These are phyloP conservation scores for Phytopythium aichiense DNA, from an alignment of 352 stramenopile genomes.

Conservation along the genomic window DNA sequence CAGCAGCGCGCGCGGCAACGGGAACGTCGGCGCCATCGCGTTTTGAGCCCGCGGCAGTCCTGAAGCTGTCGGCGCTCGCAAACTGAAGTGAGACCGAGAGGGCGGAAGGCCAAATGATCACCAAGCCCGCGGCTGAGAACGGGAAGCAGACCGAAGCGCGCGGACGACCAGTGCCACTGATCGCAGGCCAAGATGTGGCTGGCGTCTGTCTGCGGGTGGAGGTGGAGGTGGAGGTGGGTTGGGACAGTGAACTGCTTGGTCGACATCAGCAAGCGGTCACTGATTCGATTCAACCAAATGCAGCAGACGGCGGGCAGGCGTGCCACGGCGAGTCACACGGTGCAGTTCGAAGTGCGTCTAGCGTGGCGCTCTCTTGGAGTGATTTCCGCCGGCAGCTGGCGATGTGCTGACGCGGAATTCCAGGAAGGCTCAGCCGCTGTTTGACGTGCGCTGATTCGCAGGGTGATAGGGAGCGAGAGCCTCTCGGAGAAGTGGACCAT, in stretches of 20 bases:
- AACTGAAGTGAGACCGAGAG: neutral
- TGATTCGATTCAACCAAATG: too few species aligned
- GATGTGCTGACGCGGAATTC: too few species aligned
- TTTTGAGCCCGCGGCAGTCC: neutral
- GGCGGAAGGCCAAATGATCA: conserved; percentile 4
- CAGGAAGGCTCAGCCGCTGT: too few species aligned
- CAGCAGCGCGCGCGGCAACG: conserved; percentile 41
- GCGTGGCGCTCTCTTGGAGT: neutral
- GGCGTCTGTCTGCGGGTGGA: neutral
- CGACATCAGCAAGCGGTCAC: neutral
- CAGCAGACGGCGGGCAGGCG: neutral
- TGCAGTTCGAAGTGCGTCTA: neutral
- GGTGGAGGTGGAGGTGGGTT: neutral
- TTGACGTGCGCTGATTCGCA: too few species aligned
- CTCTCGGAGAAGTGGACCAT: too few species aligned
- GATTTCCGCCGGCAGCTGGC: too few species aligned
- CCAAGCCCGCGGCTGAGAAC: neutral
- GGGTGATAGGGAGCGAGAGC: too few species aligned
- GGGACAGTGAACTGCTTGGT: neutral
- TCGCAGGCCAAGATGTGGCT: neutral
- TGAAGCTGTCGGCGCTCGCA: neutral
- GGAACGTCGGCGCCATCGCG: conserved; percentile 35
- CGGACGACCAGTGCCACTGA: neutral
- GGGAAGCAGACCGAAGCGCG: neutral
- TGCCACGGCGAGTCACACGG: neutral